These are phyloP conservation scores for Corniculantispora saksenae DNA, from an alignment of 2,329 filamentous ascomycete species.

Conservation along the genomic window DNA sequence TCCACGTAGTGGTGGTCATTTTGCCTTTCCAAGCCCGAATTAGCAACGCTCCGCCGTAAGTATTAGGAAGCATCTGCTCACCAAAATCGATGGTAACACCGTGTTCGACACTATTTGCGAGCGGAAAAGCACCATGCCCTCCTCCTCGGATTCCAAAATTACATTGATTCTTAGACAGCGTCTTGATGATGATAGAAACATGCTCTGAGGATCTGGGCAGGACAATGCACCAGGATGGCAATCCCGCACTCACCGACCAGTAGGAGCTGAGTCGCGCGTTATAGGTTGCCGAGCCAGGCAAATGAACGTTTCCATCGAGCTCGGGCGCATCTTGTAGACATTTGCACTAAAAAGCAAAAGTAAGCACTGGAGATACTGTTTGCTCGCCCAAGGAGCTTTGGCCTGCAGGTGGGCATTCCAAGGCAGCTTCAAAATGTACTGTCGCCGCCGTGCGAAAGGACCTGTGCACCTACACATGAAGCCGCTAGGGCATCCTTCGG, in stretches of 20 bases:
- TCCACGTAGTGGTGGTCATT: constrained; percentile 33
- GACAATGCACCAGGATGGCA: constrained; percentile 30
- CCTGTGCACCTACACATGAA: neutral
- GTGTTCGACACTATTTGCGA: constrained; percentile 19
- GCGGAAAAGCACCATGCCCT: constrained; percentile 20
- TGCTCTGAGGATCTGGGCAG: constrained; percentile 25
- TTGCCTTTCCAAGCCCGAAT: constrained; percentile 2
- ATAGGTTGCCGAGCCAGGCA: constrained; percentile 18
- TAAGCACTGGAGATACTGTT: no score
- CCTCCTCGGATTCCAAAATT: constrained; percentile 24
- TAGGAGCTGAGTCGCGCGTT: constrained; percentile 25
- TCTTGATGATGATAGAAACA: constrained; percentile 23
- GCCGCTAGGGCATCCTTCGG: neutral
- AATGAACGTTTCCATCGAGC: neutral
- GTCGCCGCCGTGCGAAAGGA: no score
- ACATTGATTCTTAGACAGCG: constrained; percentile 19
- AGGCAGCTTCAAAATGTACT: no score
- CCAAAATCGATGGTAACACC: constrained; percentile 23
- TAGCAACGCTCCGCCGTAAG: neutral
- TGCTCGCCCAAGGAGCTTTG: no score
- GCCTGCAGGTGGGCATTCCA: no score
- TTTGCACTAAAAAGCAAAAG: neutral
- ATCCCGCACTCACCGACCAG: constrained; percentile 26
- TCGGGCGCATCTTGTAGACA: neutral
- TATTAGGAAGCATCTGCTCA: neutral